phyloP scores from a whole-genome alignment of 148 eudicot species.

The Rheum nobile region DNA sequence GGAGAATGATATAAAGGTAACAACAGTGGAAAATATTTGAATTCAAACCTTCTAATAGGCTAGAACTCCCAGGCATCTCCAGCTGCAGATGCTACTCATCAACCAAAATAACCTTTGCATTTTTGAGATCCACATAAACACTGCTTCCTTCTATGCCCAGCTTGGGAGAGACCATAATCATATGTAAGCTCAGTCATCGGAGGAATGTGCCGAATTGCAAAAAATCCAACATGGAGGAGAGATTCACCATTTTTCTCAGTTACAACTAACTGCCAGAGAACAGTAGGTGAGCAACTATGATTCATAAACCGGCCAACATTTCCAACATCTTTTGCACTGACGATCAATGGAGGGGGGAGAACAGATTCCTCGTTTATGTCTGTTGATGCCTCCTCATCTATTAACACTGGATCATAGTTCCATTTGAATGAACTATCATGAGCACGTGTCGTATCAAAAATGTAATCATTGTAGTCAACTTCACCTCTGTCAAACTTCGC shows the following conservation, averaged over 20 bases:
- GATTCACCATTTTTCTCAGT: conserved; percentile 50
- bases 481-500: conserved; percentile 28
- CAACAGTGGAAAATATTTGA: neutral
- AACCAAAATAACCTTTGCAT: conserved; percentile 81
- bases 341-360: conserved; percentile 50
- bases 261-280: conserved; percentile 75
- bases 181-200: conserved; percentile 87
- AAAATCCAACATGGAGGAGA: conserved; percentile 62
- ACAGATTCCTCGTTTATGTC: conserved; percentile 25
- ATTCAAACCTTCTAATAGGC: neutral
- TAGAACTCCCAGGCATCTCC: neutral
- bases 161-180: conserved; percentile 62
- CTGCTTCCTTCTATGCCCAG: conserved; percentile 51
- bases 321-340: conserved; percentile 67
- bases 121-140: conserved; percentile 68
- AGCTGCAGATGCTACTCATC: conserved; percentile 4
- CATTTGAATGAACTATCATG: conserved; percentile 36
- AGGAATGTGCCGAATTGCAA: conserved; percentile 71
- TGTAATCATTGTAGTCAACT: conserved; percentile 38
- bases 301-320: conserved; percentile 91
- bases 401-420: conserved; percentile 34
- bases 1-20: neutral
- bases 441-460: conserved; percentile 67
- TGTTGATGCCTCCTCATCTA: conserved; percentile 20
- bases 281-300: conserved; percentile 87